Evolutionary conservation across 2,329 filamentous ascomycete genomes (phyloP).

Genomic region (Arthrobotrys sphaeroides): DNA sequence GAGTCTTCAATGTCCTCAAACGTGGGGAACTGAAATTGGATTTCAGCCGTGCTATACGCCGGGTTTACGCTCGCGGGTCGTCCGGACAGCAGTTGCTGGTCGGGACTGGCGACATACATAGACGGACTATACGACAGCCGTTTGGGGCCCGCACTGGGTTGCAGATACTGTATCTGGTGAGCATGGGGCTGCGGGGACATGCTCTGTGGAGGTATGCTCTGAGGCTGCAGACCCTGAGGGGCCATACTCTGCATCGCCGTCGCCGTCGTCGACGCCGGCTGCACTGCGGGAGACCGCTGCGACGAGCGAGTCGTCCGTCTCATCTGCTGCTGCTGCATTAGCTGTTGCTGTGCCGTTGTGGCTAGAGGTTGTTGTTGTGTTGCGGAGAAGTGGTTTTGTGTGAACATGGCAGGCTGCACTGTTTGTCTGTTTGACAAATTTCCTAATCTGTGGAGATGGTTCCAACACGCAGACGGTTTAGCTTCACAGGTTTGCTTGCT

Average conservation of each 20-base stretch:
- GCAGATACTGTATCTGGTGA: constrained; percentile 46
- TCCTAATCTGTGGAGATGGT: constrained; percentile 12
- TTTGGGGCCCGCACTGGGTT: constrained; percentile 21
- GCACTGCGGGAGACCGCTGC: constrained; percentile 37
- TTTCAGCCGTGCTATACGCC: constrained; percentile 43
- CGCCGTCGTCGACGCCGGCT: constrained; percentile 20
- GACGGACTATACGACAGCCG: constrained; percentile 39
- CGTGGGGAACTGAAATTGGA: constrained; percentile 41
- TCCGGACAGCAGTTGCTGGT: constrained; percentile 45
- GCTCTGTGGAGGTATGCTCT: constrained; percentile 27
- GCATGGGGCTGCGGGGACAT: constrained; percentile 5
- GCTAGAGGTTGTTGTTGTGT: constrained; percentile 24
- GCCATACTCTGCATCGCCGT: constrained; percentile 23
- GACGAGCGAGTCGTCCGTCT: constrained; percentile 48
- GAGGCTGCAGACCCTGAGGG: too few species aligned
- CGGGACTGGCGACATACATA: constrained; percentile 43
- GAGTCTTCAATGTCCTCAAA: constrained; percentile 44
- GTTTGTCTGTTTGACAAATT: constrained; percentile 50
- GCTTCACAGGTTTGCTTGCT: not conserved
- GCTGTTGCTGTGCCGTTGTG: constrained; percentile 25
- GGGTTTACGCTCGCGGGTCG: constrained; percentile 46
- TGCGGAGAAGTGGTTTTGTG: constrained; percentile 36
- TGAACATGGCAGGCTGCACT: constrained; percentile 51
- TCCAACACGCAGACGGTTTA: constrained; percentile 15
- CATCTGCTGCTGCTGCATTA: constrained; percentile 37